phyloP scores from a whole-genome alignment of 768 basidiomycete species.

The Tricholoma saponaceum region DNA sequence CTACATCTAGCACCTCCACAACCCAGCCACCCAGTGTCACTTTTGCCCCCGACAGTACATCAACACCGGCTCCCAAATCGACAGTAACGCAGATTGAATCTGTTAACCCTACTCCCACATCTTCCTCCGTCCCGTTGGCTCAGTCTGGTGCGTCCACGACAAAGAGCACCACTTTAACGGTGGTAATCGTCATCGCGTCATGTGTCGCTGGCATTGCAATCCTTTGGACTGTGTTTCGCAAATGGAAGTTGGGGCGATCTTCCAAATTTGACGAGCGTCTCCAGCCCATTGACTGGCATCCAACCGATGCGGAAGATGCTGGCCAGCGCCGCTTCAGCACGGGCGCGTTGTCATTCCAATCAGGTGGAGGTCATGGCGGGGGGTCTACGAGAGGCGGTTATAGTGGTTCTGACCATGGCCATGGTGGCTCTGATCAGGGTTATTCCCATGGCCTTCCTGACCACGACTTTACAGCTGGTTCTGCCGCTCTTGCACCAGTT shows the following conservation, averaged over 20 bases:
- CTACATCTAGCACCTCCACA: conserved; percentile 11
- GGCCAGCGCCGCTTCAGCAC: conserved; percentile 53
- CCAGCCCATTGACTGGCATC: conserved; percentile 87
- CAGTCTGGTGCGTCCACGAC: conserved; percentile 23
- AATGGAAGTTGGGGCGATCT: conserved; percentile 86
- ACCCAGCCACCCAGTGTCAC: conserved; percentile 20
- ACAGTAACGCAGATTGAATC: conserved; percentile 26
- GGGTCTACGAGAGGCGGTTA: conserved; percentile 20
- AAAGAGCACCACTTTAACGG: conserved; percentile 47
- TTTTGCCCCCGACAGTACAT: conserved; percentile 10
- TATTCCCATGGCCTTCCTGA: conserved; percentile 49
- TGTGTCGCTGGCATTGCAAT: conserved; percentile 65
- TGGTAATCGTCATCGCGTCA: conserved; percentile 67
- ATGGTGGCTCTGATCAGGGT: conserved; percentile 21
- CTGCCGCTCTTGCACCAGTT: conserved; percentile 54
- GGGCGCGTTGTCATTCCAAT: conserved; percentile 68
- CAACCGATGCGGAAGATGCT: conserved; percentile 48
- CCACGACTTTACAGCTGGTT: conserved; percentile 74
- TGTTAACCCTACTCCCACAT: conserved; percentile 24
- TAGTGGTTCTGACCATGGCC: conserved; percentile 26
- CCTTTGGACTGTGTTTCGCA: conserved; percentile 88
- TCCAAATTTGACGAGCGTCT: conserved; percentile 79
- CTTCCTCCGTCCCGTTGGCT: conserved; percentile 23
- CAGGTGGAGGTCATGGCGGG: conserved; percentile 37
- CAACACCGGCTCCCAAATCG: conserved; percentile 12